These are phyloP conservation scores for Candida qinlingensis DNA, from an alignment of 805 yeast genomes.

Conservation along the genomic window DNA sequence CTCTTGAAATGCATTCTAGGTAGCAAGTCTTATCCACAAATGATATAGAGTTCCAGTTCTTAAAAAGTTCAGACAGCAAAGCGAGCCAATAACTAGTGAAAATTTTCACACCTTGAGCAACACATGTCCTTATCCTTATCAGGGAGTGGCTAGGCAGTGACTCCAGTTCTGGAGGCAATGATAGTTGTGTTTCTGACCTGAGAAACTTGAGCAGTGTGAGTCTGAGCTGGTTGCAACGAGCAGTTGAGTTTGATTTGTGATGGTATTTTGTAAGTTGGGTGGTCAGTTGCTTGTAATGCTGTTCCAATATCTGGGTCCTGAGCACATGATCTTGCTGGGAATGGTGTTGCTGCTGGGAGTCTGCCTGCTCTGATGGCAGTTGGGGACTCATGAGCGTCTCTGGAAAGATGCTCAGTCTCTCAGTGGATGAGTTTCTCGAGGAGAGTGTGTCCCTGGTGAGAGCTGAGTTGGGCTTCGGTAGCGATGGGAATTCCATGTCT, in stretches of 20 bases:
- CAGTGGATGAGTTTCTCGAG: constrained; percentile 5
- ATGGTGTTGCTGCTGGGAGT: not conserved
- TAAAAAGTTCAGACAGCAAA: constrained; percentile 7
- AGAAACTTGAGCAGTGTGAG: constrained; percentile 12
- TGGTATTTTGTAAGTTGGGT: constrained; percentile 3
- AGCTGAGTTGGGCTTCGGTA: constrained; percentile 6
- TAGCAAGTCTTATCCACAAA: constrained; percentile 22
- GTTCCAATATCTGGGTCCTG: not conserved
- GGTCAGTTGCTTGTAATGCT: constrained; percentile 2
- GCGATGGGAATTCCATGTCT: constrained; percentile 1
- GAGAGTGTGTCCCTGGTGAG: constrained; percentile 3
- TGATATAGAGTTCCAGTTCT: constrained; percentile 7
- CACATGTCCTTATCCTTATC: not conserved
- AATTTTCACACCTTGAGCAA: not conserved
- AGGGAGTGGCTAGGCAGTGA: not conserved
- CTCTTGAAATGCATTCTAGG: constrained; percentile 29
- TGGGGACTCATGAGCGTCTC: not conserved
- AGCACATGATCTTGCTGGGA: constrained; percentile 2
- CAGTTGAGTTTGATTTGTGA: constrained; percentile 4
- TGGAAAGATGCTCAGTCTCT: constrained; percentile 3
- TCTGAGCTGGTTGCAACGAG: constrained; percentile 12
- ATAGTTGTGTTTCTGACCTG: constrained; percentile 6
- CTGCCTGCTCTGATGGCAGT: not conserved
- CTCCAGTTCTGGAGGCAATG: not conserved
- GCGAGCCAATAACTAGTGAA: constrained; percentile 10